Percentiles rank a stretch among this genome's conserved stretches.
phyloP scores from a whole-genome alignment of 345 rosid genomes.

The Geranium rotundifolium region DNA sequence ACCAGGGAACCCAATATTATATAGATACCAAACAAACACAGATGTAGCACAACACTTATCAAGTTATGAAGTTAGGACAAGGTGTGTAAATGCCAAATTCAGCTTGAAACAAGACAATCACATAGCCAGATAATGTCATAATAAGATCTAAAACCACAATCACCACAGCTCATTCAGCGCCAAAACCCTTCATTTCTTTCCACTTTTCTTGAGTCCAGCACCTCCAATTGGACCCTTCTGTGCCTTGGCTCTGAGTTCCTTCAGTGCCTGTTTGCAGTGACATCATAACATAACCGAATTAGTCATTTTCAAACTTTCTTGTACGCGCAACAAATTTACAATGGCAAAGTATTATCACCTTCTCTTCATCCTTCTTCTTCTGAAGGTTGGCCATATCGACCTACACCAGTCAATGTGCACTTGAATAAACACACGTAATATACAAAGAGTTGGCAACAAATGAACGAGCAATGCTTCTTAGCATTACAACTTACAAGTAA shows the following conservation, averaged over 20 bases:
- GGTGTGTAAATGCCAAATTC: too few relatives aligned
- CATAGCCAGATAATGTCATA: background rate
- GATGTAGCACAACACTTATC: too few relatives aligned
- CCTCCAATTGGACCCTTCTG: constrained; percentile 78
- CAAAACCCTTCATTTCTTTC: constrained; percentile 65
- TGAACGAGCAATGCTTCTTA: background rate
- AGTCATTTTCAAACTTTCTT: background rate
- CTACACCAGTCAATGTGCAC: constrained; percentile 17
- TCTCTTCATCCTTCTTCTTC: constrained; percentile 76
- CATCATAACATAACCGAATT: background rate
- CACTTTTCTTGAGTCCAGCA: constrained; percentile 86
- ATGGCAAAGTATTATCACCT: constrained; percentile 19
- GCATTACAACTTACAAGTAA: background rate
- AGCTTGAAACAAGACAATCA: too few relatives aligned
- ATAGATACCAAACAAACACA: too few relatives aligned
- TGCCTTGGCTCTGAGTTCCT: constrained; percentile 82
- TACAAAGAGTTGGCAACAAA: background rate
- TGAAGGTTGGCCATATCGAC: constrained; percentile 46
- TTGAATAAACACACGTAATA: background rate
- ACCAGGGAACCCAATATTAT: too few relatives aligned
- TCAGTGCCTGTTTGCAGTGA: constrained; percentile 45
- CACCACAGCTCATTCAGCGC: background rate
- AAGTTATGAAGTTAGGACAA: too few relatives aligned
- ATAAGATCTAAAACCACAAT: background rate
- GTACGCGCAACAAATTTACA: background rate